Evolutionary conservation across 768 basidiomycete species (phyloP).

Genomic region (Mycena haematopus): DNA sequence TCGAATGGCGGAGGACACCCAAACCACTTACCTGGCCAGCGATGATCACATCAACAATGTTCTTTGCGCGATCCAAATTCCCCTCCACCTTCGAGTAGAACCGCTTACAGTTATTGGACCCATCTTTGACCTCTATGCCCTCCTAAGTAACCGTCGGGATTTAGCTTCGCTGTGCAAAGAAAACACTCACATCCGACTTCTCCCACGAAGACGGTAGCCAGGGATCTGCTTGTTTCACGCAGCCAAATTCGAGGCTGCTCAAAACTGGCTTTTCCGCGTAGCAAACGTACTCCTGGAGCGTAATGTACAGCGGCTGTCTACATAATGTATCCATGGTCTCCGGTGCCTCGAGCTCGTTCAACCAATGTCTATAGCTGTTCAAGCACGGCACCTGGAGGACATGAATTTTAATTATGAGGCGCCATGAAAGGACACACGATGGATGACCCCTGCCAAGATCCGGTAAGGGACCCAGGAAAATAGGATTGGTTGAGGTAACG

Average conservation of each 20-base stretch:
- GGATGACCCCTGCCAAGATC: constrained; percentile 56
- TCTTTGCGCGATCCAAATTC: constrained; percentile 31
- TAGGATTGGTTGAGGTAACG: constrained; percentile 36
- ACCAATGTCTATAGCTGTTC: constrained; percentile 47
- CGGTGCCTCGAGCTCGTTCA: constrained; percentile 40
- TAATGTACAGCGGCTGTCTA: constrained; percentile 55
- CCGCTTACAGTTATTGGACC: constrained; percentile 41
- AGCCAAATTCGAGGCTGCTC: constrained; percentile 25
- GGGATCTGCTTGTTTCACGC: constrained; percentile 40
- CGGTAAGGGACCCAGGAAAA: constrained; percentile 50
- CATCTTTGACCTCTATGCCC: constrained; percentile 51
- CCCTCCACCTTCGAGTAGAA: constrained; percentile 44
- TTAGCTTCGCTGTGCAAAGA: constrained; percentile 42
- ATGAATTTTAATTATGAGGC: constrained; percentile 8
- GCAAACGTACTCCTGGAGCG: constrained; percentile 55
- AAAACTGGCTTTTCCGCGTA: constrained; percentile 33
- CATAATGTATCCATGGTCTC: constrained; percentile 42
- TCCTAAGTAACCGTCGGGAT: constrained; percentile 49
- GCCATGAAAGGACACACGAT: constrained; percentile 42
- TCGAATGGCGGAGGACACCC: not conserved
- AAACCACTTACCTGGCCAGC: constrained; percentile 54
- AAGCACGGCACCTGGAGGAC: constrained; percentile 44
- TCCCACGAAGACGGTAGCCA: constrained; percentile 52
- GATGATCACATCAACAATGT: constrained; percentile 55
- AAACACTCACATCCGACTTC: constrained; percentile 53